Percentiles rank a stretch among this genome's conserved stretches.
Evolutionary conservation across 176 grass and related monocot genomes (phyloP).

Genomic region (Areca catechu): DNA sequence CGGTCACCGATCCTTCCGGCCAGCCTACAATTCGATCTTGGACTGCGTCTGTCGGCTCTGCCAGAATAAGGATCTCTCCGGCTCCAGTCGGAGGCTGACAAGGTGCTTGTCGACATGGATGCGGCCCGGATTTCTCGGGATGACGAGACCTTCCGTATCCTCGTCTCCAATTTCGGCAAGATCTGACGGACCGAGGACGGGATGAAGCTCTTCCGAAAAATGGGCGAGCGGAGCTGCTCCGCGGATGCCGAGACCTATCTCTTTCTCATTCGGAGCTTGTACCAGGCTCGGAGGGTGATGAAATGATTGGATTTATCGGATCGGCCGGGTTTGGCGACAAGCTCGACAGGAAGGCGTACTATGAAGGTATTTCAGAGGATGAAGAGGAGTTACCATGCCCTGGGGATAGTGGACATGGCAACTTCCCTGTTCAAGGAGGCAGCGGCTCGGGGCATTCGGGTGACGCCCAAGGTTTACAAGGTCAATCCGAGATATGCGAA

Average conservation of each 20-base stretch:
- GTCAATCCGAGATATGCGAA: slow-evolving; percentile 59
- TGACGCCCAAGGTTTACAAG: slow-evolving; percentile 39
- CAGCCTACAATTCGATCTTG: slow-evolving; percentile 69
- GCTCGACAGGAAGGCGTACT: slow-evolving; percentile 79
- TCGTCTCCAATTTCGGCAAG: slow-evolving; percentile 84
- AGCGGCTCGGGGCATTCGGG: slow-evolving; percentile 44
- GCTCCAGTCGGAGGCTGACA: slow-evolving; percentile 58
- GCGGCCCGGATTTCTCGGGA: slow-evolving; percentile 58
- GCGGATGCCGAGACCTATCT: slow-evolving; percentile 79
- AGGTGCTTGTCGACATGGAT: slow-evolving; percentile 86
- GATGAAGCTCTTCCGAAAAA: slow-evolving; percentile 55
- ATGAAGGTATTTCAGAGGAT: slow-evolving; percentile 94
- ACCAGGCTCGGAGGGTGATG: slow-evolving; percentile 88
- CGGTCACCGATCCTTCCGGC: slow-evolving; percentile 50
- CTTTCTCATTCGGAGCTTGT: slow-evolving; percentile 70
- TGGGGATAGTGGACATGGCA: slow-evolving; percentile 59
- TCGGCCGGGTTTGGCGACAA: slow-evolving; percentile 66
- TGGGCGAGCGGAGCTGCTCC: slow-evolving; percentile 79
- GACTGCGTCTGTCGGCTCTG: slow-evolving; percentile 68
- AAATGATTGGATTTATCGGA: slow-evolving; percentile 79
- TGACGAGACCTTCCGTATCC: slow-evolving; percentile 56
- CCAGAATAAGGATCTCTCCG: slow-evolving; percentile 74
- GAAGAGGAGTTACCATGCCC: slow-evolving; percentile 73
- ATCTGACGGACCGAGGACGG: slow-evolving; percentile 80
- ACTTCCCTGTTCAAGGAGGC: slow-evolving; percentile 88